A percentile compares a stretch with the other conserved stretches of the same genome.
phyloP scores from a whole-genome alignment of 805 yeast genomes.

The Pichia occidentalis region DNA sequence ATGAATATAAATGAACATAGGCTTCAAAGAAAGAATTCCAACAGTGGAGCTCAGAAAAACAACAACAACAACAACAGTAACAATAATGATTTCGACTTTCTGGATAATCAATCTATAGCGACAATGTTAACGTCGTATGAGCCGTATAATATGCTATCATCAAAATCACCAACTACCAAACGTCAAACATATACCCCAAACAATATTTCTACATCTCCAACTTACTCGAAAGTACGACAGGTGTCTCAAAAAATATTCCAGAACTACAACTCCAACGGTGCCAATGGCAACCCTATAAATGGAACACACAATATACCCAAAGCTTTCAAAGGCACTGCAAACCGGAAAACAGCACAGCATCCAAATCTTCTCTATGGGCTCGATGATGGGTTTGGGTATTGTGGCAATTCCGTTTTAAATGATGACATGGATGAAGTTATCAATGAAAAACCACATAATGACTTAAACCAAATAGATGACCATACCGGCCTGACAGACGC shows the following conservation, averaged over 20 bases:
- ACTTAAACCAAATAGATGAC: slow-evolving; percentile 5
- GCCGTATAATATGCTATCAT: neutral
- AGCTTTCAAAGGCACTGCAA: no score
- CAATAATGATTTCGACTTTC: slow-evolving; percentile 18
- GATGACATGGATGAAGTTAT: neutral
- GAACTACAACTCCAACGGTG: slow-evolving; percentile 6
- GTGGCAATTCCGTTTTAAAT: no score
- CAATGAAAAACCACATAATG: slow-evolving; percentile 11
- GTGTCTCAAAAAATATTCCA: slow-evolving; percentile 25
- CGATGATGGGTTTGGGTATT: no score
- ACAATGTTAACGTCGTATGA: slow-evolving; percentile 8
- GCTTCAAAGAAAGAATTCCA: slow-evolving; percentile 8
- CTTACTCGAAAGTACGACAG: slow-evolving; percentile 25
- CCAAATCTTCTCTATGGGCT: no score
- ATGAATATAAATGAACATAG: slow-evolving; percentile 9
- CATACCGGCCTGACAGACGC: slow-evolving; percentile 19
- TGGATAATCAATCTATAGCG: slow-evolving; percentile 17
- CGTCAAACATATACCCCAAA: neutral
- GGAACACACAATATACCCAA: slow-evolving; percentile 1
- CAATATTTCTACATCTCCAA: slow-evolving; percentile 9
- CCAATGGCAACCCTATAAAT: neutral
- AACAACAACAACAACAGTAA: slow-evolving; percentile 7
- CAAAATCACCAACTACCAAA: slow-evolving; percentile 10
- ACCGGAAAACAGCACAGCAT: no score
- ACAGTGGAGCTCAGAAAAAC: neutral